Base-by-base conservation (phyloP, 148 eudicot species). In the Vaccinium myrtillus region DNA sequence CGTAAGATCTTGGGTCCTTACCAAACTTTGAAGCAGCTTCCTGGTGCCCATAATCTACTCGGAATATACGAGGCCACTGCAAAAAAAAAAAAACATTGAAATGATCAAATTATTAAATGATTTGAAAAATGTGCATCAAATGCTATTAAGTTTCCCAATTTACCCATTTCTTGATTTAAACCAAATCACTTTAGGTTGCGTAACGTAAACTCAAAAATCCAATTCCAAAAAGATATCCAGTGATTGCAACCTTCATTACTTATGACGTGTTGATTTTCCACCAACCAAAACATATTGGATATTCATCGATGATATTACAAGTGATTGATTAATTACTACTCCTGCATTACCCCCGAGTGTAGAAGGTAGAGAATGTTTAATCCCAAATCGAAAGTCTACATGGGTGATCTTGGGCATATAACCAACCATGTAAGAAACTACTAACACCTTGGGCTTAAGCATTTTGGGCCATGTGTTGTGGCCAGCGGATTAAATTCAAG, bases 41-140 rank as follows among this genome's bases (percentile, higher is more conserved):
- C 78, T 97, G 96, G 83, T 97, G 99, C 30, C 99, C 99, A 83
- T 97, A 97, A 89, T 97, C 99, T 55, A 97, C 96, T 18, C 99
- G 95, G 93, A 93, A 95, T 70, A 97, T 50, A 50, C 98, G 98
- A 48, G 99, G 99, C 99, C 99, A 97, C 99, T 97, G 91, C 86
- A 88, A 79, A 84, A 59, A 59, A 39, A 27, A 27, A 51, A 50
- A 30, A 51, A 27, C 39, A 74, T 51, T 21, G 23, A 61, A 63
- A 19, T 0, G 25, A 61, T 51, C 32, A 81, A 63, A 79, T 77
- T 8, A 53, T 23, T 25, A 23, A 61, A 12, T 51, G 14, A 23
- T 32, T 23, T 14, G 18, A 43, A n/a, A 77, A 53, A n/a, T 0
- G 14, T 4, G 12, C 43, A 36, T 73, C 61, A 67, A 67, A 18